Conservation (phyloP, 169 alveolate genomes). For the Haemoproteus tartakovskyi region DNA sequence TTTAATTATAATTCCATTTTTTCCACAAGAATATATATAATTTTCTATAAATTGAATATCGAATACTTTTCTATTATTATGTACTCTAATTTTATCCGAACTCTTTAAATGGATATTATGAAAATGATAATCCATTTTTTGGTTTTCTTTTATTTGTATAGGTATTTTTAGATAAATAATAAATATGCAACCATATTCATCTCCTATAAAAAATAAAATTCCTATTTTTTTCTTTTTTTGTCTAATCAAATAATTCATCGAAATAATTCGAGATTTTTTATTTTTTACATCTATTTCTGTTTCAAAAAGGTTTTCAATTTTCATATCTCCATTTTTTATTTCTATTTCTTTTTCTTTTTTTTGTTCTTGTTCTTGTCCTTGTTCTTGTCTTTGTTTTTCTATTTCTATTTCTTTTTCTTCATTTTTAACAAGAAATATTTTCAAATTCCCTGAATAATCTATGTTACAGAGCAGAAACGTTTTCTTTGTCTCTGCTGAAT, state of each 20-base stretch:
- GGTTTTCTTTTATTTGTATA: background rate
- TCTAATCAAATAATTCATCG: constrained; percentile 23
- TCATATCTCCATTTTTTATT: no score
- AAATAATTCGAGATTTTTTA: constrained; percentile 42
- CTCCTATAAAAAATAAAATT: constrained; percentile 29
- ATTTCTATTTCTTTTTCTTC: background rate
- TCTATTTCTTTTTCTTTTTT: no score
- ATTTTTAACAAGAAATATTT: constrained; percentile 11
- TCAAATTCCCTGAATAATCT: constrained; percentile 33
- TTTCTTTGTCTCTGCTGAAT: background rate
- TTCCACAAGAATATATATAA: constrained; percentile 51
- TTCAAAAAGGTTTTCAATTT: background rate
- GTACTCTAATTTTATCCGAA: constrained; percentile 31
- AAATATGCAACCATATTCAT: constrained; percentile 63
- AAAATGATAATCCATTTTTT: constrained; percentile 14
- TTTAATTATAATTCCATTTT: constrained; percentile 40
- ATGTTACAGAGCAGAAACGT: constrained; percentile 2
- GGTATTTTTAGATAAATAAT: constrained; percentile 35
- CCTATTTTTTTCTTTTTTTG: constrained; percentile 22
- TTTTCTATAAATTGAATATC: constrained; percentile 44
- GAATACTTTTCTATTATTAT: constrained; percentile 52
- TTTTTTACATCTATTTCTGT: constrained; percentile 52
- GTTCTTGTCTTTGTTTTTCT: no score
- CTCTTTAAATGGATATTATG: background rate
- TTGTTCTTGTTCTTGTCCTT: no score